These are phyloP conservation scores for Haplosporangium sp. DNA, from an alignment of 371 early-diverging fungal species.

Conservation along the genomic window DNA sequence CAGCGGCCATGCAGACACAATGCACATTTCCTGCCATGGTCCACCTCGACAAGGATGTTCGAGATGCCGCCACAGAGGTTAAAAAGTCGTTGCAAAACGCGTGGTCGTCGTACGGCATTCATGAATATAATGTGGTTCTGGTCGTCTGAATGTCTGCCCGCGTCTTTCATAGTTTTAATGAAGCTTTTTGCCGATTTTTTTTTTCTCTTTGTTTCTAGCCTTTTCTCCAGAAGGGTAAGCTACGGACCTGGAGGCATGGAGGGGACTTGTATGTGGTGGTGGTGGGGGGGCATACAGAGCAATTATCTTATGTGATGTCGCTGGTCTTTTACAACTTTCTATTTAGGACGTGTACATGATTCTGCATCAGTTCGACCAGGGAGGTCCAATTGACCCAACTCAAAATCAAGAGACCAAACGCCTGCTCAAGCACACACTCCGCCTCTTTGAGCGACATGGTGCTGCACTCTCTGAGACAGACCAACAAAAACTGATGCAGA, in stretches of 20 bases:
- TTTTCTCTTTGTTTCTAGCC: constrained; percentile 1
- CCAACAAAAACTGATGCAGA: constrained; percentile 23
- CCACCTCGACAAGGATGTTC: constrained; percentile 40
- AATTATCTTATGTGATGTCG: too few relatives aligned
- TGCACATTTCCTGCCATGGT: constrained; percentile 52
- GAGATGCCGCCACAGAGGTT: constrained; percentile 46
- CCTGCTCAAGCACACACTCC: constrained; percentile 39
- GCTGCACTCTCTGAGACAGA: constrained; percentile 24
- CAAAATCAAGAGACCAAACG: constrained; percentile 24
- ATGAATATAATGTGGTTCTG: background rate
- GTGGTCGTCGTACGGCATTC: constrained; percentile 41
- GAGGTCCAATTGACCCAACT: background rate
- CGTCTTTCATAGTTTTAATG: background rate
- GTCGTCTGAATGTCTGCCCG: background rate
- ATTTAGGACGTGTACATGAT: constrained; percentile 40
- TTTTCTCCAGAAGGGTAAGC: constrained; percentile 36
- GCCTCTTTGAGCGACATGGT: constrained; percentile 43
- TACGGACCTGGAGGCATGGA: background rate
- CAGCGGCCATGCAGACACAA: constrained; percentile 39
- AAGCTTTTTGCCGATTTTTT: background rate
- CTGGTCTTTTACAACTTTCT: background rate
- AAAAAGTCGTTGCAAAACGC: constrained; percentile 48
- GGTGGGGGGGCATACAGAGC: too few relatives aligned
- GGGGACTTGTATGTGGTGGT: too few relatives aligned
- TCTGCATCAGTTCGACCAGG: constrained; percentile 18